A percentile compares a stretch with the other conserved stretches of the same genome.
phyloP scores from a whole-genome alignment of 768 basidiomycete genomes.

The Mycena haematopus region DNA sequence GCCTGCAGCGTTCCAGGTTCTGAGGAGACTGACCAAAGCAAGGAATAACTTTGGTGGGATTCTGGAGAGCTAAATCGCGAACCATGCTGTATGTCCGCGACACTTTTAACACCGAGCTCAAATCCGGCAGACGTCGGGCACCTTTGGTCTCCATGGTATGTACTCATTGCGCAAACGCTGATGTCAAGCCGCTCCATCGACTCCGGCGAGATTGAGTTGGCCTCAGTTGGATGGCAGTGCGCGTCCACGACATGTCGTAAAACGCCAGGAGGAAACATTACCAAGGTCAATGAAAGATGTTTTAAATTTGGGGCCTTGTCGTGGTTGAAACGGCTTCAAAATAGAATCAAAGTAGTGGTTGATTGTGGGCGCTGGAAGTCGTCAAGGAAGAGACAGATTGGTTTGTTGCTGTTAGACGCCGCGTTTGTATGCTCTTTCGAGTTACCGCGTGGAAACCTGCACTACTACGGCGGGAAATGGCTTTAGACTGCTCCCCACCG shows the following conservation, averaged over 20 bases:
- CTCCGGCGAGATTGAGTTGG: conserved; percentile 48
- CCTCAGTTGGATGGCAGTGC: conserved; percentile 94
- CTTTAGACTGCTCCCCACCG: conserved; percentile 49
- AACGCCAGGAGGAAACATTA: conserved; percentile 39
- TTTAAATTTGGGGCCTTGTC: neutral
- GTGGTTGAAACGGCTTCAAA: neutral
- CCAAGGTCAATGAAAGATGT: conserved; percentile 1
- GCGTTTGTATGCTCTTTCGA: conserved; percentile 7
- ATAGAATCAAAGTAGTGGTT: no score
- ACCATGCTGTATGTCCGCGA: conserved; percentile 59
- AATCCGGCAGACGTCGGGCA: neutral
- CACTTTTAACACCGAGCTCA: neutral
- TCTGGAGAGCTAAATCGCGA: conserved; percentile 61
- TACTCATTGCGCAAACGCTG: conserved; percentile 86
- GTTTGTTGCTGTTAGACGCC: no score
- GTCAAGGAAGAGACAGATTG: no score
- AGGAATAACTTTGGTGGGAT: conserved; percentile 77
- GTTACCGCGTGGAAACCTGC: conserved; percentile 7
- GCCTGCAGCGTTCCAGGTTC: neutral
- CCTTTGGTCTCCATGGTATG: conserved; percentile 67
- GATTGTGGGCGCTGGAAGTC: no score
- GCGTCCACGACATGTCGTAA: conserved; percentile 81
- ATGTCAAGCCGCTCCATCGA: conserved; percentile 65
- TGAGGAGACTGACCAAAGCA: conserved; percentile 77
- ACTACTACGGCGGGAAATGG: conserved; percentile 45